Evolutionary conservation across 164 flowering plant species (phyloP).

Genomic region (Nymphaea colorata): DNA sequence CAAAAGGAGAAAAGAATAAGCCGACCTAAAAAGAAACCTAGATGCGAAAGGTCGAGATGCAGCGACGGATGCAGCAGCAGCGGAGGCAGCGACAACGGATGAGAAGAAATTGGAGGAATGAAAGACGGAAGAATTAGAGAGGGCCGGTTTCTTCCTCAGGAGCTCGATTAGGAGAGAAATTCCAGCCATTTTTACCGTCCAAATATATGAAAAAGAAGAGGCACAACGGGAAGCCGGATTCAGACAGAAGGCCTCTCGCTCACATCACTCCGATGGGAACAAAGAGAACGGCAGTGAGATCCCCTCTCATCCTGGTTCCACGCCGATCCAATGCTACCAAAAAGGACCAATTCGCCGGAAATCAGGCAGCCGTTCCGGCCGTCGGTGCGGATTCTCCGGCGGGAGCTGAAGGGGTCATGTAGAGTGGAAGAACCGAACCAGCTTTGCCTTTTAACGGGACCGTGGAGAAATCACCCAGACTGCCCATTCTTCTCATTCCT

Average conservation of each 20-base stretch:
- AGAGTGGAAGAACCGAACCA: not conserved
- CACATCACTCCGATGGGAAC: not conserved
- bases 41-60: slow-evolving; percentile 27
- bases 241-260: not conserved
- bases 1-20: too few species aligned
- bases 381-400: not conserved
- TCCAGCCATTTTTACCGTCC: slow-evolving; percentile 26
- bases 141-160: slow-evolving; percentile 37
- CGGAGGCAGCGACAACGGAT: slow-evolving; percentile 35
- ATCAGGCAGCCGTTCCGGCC: not conserved
- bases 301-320: not conserved
- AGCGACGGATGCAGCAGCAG: slow-evolving; percentile 46
- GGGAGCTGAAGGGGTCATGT: not conserved
- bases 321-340: too few species aligned
- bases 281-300: not conserved
- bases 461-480: too few species aligned
- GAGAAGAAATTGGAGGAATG: slow-evolving; percentile 41
- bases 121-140: slow-evolving; percentile 18
- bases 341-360: too few species aligned
- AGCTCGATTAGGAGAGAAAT: slow-evolving; percentile 38
- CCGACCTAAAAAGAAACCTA: slow-evolving; percentile 47
- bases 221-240: not conserved
- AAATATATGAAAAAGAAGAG: not conserved
- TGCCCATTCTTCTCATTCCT: too few species aligned
- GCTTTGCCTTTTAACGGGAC: not conserved